Conservation (phyloP, 495 filamentous ascomycete species). For the Annulohypoxylon nitens region DNA sequence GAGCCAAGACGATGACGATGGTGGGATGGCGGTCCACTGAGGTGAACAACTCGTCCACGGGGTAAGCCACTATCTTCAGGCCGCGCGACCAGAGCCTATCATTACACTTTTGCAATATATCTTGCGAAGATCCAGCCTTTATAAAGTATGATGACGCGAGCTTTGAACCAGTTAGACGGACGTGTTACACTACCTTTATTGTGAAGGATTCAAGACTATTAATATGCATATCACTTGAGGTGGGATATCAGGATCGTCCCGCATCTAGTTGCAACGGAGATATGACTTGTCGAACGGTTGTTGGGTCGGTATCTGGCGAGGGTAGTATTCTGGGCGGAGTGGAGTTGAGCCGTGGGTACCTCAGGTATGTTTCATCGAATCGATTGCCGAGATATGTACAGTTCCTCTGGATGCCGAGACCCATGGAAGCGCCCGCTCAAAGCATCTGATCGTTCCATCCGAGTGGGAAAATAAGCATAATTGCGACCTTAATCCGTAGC, state of each 20-base stretch:
- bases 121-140: not conserved
- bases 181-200: not conserved
- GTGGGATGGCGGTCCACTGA: not conserved
- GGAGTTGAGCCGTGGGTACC: not conserved
- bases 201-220: not conserved
- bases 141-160: not conserved
- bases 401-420: not conserved
- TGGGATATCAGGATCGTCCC: not conserved
- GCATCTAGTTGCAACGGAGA: not conserved
- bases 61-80: not conserved
- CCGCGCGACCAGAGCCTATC: not conserved
- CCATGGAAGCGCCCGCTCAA: not conserved
- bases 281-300: not conserved
- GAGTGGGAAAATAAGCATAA: not conserved
- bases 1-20: not conserved
- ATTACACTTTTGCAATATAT: not conserved
- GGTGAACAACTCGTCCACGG: not conserved
- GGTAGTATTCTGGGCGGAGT: slow-evolving; percentile 1
- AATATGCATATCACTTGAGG: not conserved
- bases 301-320: not conserved
- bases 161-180: not conserved
- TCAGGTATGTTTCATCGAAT: not conserved
- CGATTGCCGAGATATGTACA: not conserved
- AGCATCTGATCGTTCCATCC: not conserved
- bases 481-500: not conserved